phyloP scores from a whole-genome alignment of 306 rosid species.

The Acacia melanoxylon region DNA sequence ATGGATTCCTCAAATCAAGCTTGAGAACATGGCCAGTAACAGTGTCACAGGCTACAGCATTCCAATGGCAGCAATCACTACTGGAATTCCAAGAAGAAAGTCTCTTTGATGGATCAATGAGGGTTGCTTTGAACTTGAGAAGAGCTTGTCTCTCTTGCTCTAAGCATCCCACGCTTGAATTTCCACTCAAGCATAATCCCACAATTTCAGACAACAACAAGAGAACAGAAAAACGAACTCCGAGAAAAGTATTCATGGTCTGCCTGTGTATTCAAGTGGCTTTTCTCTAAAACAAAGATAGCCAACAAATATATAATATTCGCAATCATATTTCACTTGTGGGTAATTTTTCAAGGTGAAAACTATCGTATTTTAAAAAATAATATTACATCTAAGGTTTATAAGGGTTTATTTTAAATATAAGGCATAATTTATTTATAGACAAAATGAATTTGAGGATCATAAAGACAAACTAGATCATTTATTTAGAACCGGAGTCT shows the following conservation, averaged over 20 bases:
- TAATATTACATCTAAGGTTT: too few relatives aligned
- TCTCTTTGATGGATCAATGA: background rate
- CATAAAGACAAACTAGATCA: too few relatives aligned
- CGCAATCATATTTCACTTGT: too few relatives aligned
- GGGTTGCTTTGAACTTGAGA: slow-evolving; percentile 1
- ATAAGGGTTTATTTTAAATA: too few relatives aligned
- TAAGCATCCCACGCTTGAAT: background rate
- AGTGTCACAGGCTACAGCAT: background rate
- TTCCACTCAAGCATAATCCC: background rate
- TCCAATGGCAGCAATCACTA: background rate
- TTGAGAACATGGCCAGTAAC: background rate
- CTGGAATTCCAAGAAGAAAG: slow-evolving; percentile 2
- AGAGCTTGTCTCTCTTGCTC: background rate
- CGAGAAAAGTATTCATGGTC: background rate
- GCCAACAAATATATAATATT: too few relatives aligned
- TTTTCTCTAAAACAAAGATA: background rate
- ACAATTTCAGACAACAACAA: too few relatives aligned
- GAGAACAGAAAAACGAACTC: too few relatives aligned
- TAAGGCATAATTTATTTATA: too few relatives aligned
- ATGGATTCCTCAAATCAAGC: background rate
- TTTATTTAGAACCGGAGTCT: too few relatives aligned
- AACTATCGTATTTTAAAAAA: too few relatives aligned
- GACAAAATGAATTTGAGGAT: too few relatives aligned
- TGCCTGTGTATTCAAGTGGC: background rate
- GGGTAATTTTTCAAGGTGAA: too few relatives aligned